These are phyloP conservation scores for Phytophthora boehmeriae DNA, from an alignment of 352 stramenopile species.

Conservation along the genomic window DNA sequence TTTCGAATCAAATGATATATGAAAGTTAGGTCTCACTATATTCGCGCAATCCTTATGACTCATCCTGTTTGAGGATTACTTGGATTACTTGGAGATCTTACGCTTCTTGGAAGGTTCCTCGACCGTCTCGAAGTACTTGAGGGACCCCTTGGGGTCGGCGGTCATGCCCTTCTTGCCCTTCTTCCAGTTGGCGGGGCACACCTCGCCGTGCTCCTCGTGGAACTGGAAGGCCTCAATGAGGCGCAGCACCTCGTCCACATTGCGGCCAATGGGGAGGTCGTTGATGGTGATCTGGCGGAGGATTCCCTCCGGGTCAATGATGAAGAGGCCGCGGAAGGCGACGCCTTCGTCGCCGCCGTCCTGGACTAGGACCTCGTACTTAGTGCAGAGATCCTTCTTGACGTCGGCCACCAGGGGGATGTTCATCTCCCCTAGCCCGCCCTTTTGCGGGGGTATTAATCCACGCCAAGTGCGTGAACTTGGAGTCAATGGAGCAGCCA, in stretches of 20 bases:
- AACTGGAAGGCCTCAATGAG: slow-evolving; percentile 94
- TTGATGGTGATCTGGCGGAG: slow-evolving; percentile 90
- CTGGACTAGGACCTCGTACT: slow-evolving; percentile 88
- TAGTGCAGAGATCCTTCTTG: slow-evolving; percentile 82
- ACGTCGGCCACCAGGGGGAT: slow-evolving; percentile 91
- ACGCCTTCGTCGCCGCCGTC: slow-evolving; percentile 72
- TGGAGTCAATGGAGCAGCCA: slow-evolving; percentile 85
- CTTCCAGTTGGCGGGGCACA: slow-evolving; percentile 93
- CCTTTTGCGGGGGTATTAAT: slow-evolving; percentile 92
- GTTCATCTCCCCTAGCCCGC: slow-evolving; percentile 90
- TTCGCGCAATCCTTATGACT: no score
- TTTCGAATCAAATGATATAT: no score
- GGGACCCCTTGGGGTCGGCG: slow-evolving; percentile 72
- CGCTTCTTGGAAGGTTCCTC: slow-evolving; percentile 39
- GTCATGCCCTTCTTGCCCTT: slow-evolving; percentile 90
- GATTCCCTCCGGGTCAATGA: slow-evolving; percentile 89
- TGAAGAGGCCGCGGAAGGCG: slow-evolving; percentile 89
- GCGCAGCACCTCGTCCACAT: slow-evolving; percentile 91
- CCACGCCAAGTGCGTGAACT: slow-evolving; percentile 90
- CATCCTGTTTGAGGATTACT: no score
- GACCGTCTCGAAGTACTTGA: slow-evolving; percentile 77
- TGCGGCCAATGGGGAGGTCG: slow-evolving; percentile 87
- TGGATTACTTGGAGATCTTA: slow-evolving; percentile 36
- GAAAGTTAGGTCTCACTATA: no score
- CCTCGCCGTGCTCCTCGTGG: slow-evolving; percentile 89